Base-by-base conservation (phyloP, 129 eudicot genomes). In the Pulicaria dysenterica region DNA sequence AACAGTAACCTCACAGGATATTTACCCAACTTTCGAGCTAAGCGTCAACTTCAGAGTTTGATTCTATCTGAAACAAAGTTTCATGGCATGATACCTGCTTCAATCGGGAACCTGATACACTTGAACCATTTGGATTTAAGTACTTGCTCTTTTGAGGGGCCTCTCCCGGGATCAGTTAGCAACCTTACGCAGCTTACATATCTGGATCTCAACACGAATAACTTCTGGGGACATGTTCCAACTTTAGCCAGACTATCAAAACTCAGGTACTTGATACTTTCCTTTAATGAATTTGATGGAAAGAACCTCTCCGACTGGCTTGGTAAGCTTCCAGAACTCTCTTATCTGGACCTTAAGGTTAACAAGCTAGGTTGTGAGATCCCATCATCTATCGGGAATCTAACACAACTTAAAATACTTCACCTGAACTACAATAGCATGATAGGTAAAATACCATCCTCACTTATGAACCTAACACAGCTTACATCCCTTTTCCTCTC, bases 31-130 rank as follows among this genome's bases (percentile, higher is more conserved):
- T 80, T 80, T 44, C 38, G 41, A 41, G 53, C 19, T 42, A 62
- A 47, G 3, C 74, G 77, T 76, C 60, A 64, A 46, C 64, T 80
- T 10, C 68, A 37, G 41, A 15, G 5, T 1, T 17, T 82, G 36
- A 9, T 34, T 0, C 40, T 82, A 9, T 9, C 58, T 34, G 2
- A 0, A 5, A 82, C 83, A 4, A 53, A 63, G 43, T 78, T 82
- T 48, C 76, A 66, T 6, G 86, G 86, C 13, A 37, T 6, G 7
- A 5, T 82, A 37, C 83, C 87, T 4, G 9, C 31, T 71, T 83
- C 81, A 14, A 58, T 83, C 7, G 73, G 81, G 51, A 64, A 82
- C 58, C 77, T 73, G 6, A 47, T 14, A 42, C 45, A 61, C 55
- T 37, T 78, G 58, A 74, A 63, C 8, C 12, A 0, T 7, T 47